Percentiles rank a stretch among this genome's conserved stretches.
Conservation (phyloP, 208 protist species). For the Acanthamoeba royreba region DNA sequence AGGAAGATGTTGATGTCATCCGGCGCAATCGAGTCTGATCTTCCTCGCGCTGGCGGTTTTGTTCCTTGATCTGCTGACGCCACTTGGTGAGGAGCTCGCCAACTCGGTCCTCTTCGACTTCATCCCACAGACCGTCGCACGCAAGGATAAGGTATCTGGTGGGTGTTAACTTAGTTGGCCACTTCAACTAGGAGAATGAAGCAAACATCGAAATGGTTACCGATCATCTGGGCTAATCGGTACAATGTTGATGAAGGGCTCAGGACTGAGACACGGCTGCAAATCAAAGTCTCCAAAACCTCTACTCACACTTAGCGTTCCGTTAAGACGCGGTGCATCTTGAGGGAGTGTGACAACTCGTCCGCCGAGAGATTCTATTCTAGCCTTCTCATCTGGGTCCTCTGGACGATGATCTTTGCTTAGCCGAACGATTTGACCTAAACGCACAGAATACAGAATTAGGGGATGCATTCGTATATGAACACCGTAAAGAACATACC, state of each 20-base stretch:
- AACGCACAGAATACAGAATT: not conserved
- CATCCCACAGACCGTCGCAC: slow-evolving; percentile 1
- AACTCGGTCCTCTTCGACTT: not conserved
- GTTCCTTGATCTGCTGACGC: not conserved
- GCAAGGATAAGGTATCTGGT: not conserved
- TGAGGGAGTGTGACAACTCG: not conserved
- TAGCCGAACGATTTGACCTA: not conserved
- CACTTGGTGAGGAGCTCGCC: not conserved
- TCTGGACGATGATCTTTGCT: not conserved
- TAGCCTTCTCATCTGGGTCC: not conserved
- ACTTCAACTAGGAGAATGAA: not conserved
- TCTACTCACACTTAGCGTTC: not conserved
- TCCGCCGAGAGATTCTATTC: not conserved
- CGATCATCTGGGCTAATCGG: not conserved
- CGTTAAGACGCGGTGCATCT: not conserved
- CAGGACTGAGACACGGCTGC: not conserved
- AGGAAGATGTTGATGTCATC: not conserved
- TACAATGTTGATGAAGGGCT: not conserved
- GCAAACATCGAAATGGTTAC: not conserved
- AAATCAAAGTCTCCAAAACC: not conserved
- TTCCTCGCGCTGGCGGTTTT: not conserved
- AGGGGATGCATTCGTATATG: not conserved
- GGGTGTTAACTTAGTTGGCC: not conserved
- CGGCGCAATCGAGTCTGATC: not conserved
- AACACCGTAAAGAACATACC: not conserved